Evolutionary conservation across 805 yeast species (phyloP).

Genomic region (Candida maesae): DNA sequence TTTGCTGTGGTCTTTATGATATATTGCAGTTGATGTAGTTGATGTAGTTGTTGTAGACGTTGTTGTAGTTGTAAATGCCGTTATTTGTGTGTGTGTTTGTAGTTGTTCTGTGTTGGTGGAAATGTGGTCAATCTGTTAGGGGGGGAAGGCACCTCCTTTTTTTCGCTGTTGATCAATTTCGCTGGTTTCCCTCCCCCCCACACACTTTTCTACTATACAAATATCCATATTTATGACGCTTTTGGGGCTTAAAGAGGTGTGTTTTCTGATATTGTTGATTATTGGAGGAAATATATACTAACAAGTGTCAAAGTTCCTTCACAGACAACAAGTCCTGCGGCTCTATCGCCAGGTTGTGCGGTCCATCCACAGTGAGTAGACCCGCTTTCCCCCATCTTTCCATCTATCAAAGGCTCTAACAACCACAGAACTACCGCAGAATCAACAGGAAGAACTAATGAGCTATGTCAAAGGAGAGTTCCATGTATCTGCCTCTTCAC

Average conservation of each 20-base stretch:
- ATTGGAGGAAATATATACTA: not conserved
- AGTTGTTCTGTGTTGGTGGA: not conserved
- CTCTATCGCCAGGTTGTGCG: constrained; percentile 14
- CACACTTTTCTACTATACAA: no score
- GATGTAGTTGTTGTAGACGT: no score
- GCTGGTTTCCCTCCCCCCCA: no score
- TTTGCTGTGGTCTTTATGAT: no score
- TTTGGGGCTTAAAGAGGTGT: constrained; percentile 11
- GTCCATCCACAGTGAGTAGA: constrained; percentile 12
- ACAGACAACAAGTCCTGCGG: constrained; percentile 13
- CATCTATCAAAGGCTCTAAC: not conserved
- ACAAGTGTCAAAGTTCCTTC: constrained; percentile 12
- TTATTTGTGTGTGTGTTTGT: constrained; percentile 1
- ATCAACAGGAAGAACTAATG: constrained; percentile 4
- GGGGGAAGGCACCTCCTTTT: no score
- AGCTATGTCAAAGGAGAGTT: constrained; percentile 9
- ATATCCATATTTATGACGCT: not conserved
- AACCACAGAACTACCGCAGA: constrained; percentile 9
- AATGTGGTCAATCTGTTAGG: no score
- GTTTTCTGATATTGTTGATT: not conserved
- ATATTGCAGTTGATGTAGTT: no score
- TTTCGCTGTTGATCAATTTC: no score
- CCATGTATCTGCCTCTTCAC: constrained; percentile 1
- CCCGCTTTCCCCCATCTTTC: not conserved
- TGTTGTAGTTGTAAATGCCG: no score